Conservation (phyloP, 805 yeast species). For the Isabelozyma rhagii region DNA sequence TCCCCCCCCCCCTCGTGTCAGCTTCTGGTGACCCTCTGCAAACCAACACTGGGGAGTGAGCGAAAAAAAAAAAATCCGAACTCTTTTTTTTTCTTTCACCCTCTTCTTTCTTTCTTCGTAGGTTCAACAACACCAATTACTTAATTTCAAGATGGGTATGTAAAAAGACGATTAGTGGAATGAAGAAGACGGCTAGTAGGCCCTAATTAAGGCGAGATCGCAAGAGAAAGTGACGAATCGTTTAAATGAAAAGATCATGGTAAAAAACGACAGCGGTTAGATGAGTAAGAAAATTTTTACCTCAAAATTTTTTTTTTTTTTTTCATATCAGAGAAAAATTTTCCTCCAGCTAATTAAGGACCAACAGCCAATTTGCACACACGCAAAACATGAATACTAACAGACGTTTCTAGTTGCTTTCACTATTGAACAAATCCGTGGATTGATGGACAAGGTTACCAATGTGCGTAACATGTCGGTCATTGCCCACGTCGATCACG, state of each 20-base stretch:
- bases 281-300: not conserved
- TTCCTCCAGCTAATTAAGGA: not conserved
- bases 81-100: slow-evolving; percentile 10
- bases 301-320: not conserved
- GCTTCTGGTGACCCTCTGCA: slow-evolving; percentile 6
- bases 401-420: slow-evolving; percentile 41
- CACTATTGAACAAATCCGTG: slow-evolving; percentile 86
- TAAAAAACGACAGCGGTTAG: not conserved
- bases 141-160: slow-evolving; percentile 36
- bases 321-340: not conserved
- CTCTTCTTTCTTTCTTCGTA: slow-evolving; percentile 17
- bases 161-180: slow-evolving; percentile 3
- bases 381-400: not conserved
- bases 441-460: slow-evolving; percentile 98
- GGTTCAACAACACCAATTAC: slow-evolving; percentile 21
- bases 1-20: slow-evolving; percentile 4
- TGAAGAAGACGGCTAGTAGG: too few species aligned
- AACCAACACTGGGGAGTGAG: not conserved
- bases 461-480: slow-evolving; percentile 99
- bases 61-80: not conserved
- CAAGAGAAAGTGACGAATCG: too few species aligned
- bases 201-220: too few species aligned
- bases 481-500: slow-evolving; percentile 99
- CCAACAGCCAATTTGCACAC: too few species aligned
- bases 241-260: too few species aligned